Base-by-base conservation (phyloP, 2,329 filamentous ascomycete genomes). In the Cladophialophora immunda region DNA sequence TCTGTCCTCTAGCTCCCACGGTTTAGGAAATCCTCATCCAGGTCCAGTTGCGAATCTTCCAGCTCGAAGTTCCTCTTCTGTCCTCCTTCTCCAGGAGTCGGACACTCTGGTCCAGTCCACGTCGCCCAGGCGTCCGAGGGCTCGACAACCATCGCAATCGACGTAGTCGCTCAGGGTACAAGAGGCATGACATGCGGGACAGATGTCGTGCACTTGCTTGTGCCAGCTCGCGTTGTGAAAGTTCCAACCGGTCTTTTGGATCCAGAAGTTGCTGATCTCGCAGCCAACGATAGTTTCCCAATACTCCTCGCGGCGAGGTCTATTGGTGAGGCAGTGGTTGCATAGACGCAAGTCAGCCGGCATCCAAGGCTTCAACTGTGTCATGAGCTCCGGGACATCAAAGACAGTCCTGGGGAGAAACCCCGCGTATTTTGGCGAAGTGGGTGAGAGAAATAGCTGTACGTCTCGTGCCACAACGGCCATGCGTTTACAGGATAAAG, bases 401-500 rank as follows among this genome's bases (percentile, higher is more conserved):
- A 73, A 73, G 22, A 72, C 69, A 1, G 57, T 50, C 36, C 61
- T 61, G 11, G 71, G 71, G 13, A 73, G 68, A 47, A 71, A 68
- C 1, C 71, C 71, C 1, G 71, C 71, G 54, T 73, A 73, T 59
- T 69, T 73, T 29, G 70, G 29, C 15, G 70, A 72, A 6, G 63
- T 67, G 30, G 64, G 22, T 27, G 69, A 68, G 6, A 72, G 68
- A 27, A 34, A 54, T 2, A 73, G 68, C 30, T 71, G 66, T 47
- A 72, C 60, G 47, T 69, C 62, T 30, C 58, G 47, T 0, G 68
- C 69, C 7, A 64, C 65, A 15, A 58, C 5, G 4, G 69, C 70
- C 67, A 73, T 71, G 5, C 69, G 62, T 66, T 73, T 73, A 66
- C 71, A 73, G n/a, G 71, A 72, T 45, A 73, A 47, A 2, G 70